A percentile compares a stretch with the other conserved stretches of the same genome.
Evolutionary conservation across 1,284 basidiomycete species (phyloP).

Genomic region (Leccinum laetum): DNA sequence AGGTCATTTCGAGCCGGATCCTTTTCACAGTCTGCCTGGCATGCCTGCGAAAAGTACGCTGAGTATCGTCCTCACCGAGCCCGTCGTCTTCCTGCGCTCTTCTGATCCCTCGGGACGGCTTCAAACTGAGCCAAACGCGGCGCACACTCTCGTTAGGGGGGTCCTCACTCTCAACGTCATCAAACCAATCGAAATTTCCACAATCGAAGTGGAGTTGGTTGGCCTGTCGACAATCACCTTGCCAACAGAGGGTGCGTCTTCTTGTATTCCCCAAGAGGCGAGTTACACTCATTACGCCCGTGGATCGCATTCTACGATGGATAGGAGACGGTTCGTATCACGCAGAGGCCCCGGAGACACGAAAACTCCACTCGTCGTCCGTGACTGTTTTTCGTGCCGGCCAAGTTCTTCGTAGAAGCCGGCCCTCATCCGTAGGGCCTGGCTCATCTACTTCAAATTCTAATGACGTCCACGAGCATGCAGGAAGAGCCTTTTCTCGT

Average conservation of each 20-base stretch:
- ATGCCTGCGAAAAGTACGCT: slow-evolving; percentile 40
- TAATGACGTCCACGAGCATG: slow-evolving; percentile 36
- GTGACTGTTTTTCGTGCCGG: slow-evolving; percentile 76
- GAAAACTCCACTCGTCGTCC: slow-evolving; percentile 72
- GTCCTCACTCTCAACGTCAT: slow-evolving; percentile 78
- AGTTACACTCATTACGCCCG: background rate
- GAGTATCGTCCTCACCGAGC: slow-evolving; percentile 77
- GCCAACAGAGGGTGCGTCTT: slow-evolving; percentile 74
- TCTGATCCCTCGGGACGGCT: slow-evolving; percentile 39
- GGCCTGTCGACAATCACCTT: slow-evolving; percentile 67
- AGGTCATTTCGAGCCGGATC: background rate
- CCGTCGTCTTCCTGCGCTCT: slow-evolving; percentile 75
- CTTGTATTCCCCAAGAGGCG: background rate
- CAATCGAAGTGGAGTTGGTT: slow-evolving; percentile 79
- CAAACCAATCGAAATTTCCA: slow-evolving; percentile 86
- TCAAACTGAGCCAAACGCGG: slow-evolving; percentile 30
- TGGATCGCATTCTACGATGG: background rate
- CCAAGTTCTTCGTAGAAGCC: slow-evolving; percentile 33
- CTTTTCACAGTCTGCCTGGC: background rate
- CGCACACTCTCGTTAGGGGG: slow-evolving; percentile 77
- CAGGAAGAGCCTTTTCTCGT: background rate
- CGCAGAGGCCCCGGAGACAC: slow-evolving; percentile 80
- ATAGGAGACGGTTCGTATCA: slow-evolving; percentile 78
- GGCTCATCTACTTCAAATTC: slow-evolving; percentile 43
- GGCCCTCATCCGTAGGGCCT: slow-evolving; percentile 82